phyloP scores from a whole-genome alignment of 2,329 filamentous ascomycete genomes.

The Aspergillus quadrilineatus region DNA sequence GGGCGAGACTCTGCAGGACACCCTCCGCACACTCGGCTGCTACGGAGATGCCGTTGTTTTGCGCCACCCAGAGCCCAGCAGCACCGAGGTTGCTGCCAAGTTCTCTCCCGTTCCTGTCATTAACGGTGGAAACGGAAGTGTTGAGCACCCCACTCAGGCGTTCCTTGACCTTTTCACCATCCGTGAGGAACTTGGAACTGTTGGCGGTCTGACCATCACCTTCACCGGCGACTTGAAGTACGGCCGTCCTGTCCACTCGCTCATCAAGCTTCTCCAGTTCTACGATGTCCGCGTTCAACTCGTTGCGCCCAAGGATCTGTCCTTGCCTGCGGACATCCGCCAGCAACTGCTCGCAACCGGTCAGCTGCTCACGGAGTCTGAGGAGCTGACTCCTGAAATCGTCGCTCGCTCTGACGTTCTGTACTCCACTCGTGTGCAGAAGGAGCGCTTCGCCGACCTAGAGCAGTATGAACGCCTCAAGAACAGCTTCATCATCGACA shows the following conservation, averaged over 20 bases:
- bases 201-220: slow-evolving; percentile 92
- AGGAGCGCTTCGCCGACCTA: slow-evolving; percentile 84
- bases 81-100: slow-evolving; percentile 78
- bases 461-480: slow-evolving; percentile 83
- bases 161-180: slow-evolving; percentile 98
- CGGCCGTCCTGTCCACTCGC: slow-evolving; percentile 90
- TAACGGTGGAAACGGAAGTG: slow-evolving; percentile 93
- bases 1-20: slow-evolving; percentile 91
- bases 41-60: slow-evolving; percentile 96
- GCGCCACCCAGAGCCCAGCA: slow-evolving; percentile 81
- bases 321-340: slow-evolving; percentile 72
- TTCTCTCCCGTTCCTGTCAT: slow-evolving; percentile 89
- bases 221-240: slow-evolving; percentile 92
- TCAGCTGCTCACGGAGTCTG: slow-evolving; percentile 73
- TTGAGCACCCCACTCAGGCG: slow-evolving; percentile 95
- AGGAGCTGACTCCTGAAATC: slow-evolving; percentile 81
- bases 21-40: slow-evolving; percentile 86
- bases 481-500: slow-evolving; percentile 85
- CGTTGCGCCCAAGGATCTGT: slow-evolving; percentile 75
- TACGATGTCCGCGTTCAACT: slow-evolving; percentile 95
- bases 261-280: slow-evolving; percentile 89
- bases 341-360: slow-evolving; percentile 70
- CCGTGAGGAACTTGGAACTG: slow-evolving; percentile 92
- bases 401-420: slow-evolving; percentile 84
- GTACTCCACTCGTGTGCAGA: slow-evolving; percentile 96